Percentiles rank a stretch among this genome's conserved stretches.
Evolutionary conservation across 164 flowering plant genomes (phyloP).

Genomic region (Macadamia integrifolia): DNA sequence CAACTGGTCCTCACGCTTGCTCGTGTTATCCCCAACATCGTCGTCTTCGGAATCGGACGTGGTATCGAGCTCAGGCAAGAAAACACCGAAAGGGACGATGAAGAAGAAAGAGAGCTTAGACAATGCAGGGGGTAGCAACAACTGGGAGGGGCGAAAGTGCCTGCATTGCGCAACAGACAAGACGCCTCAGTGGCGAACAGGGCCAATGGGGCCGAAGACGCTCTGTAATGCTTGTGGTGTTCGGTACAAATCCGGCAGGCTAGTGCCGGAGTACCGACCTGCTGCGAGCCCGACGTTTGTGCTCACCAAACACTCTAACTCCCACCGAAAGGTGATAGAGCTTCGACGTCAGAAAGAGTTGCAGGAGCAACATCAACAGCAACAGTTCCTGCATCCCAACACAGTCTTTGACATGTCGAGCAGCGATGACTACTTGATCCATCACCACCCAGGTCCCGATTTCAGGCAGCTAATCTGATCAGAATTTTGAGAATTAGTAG

Average conservation of each 20-base stretch:
- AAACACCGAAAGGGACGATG: not conserved
- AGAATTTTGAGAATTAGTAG: not conserved
- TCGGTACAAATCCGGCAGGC: constrained; percentile 41
- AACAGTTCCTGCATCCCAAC: constrained; percentile 27
- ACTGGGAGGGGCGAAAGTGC: constrained; percentile 32
- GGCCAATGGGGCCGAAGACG: constrained; percentile 45
- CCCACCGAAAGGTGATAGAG: constrained; percentile 43
- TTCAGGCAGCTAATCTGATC: constrained; percentile 18
- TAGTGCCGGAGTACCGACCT: constrained; percentile 45
- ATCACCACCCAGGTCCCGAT: constrained; percentile 7
- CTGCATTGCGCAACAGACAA: constrained; percentile 44
- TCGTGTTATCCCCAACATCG: constrained; percentile 34
- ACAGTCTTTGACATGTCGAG: constrained; percentile 20
- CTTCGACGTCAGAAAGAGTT: constrained; percentile 39
- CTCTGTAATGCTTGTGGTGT: constrained; percentile 48
- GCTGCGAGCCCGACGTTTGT: constrained; percentile 44
- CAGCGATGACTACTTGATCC: constrained; percentile 14
- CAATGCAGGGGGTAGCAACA: not conserved
- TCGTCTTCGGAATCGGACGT: constrained; percentile 21
- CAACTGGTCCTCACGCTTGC: constrained; percentile 76
- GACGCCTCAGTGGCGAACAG: constrained; percentile 52
- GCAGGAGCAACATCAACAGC: constrained; percentile 19
- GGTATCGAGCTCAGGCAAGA: not conserved
- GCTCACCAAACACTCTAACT: constrained; percentile 38
- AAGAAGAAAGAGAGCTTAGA: constrained; percentile 10